A percentile compares a stretch with the other conserved stretches of the same genome.
Evolutionary conservation across 345 rosid genomes (phyloP).

Genomic region (Carallia pectinifolia): DNA sequence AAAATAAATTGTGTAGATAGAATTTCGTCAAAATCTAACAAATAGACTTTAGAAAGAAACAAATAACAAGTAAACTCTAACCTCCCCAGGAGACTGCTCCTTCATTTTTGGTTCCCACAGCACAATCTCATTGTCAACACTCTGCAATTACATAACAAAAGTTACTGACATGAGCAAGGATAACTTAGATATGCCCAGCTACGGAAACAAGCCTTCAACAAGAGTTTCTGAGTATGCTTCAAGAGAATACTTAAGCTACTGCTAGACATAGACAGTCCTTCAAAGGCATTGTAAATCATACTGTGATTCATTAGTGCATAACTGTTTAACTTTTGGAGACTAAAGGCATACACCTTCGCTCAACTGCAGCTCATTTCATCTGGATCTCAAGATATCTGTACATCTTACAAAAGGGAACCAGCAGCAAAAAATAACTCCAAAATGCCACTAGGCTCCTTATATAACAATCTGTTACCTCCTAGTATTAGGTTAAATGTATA

Average conservation of each 20-base stretch:
- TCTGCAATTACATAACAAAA: constrained; percentile 48
- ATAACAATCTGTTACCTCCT: background rate
- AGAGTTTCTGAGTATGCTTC: background rate
- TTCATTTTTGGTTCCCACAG: constrained; percentile 94
- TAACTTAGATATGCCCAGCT: background rate
- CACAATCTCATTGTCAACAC: constrained; percentile 94
- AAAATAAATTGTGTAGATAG: background rate
- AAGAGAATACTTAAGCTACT: background rate
- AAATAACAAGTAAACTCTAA: constrained; percentile 26
- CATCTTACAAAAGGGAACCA: background rate
- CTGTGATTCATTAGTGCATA: no score
- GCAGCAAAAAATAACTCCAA: background rate
- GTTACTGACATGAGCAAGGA: constrained; percentile 11
- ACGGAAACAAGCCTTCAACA: background rate
- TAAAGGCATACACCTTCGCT: no score
- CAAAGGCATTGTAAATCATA: no score
- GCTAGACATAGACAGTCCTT: no score
- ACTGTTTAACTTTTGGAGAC: background rate
- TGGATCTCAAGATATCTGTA: background rate
- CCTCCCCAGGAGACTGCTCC: constrained; percentile 99
- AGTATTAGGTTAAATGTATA: background rate
- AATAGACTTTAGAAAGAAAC: background rate
- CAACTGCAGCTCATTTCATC: background rate
- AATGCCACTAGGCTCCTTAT: background rate
- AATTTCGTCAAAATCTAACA: background rate